Evolutionary conservation across 257 asterid genomes (phyloP).

Genomic region (Solanum pimpinellifolium): DNA sequence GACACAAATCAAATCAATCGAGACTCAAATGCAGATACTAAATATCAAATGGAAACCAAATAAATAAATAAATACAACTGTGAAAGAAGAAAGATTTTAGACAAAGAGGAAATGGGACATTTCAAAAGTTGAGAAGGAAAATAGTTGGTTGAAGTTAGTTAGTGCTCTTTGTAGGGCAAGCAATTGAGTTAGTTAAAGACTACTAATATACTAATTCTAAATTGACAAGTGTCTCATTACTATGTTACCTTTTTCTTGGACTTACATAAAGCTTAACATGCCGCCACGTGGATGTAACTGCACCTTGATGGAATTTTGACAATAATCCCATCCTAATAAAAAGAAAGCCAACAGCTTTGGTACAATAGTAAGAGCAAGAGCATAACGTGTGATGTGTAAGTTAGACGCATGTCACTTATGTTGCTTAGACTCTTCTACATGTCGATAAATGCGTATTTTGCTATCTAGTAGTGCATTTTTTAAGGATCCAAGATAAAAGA

Average conservation of each 20-base stretch:
- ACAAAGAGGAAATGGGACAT: background rate
- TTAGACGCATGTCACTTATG: background rate
- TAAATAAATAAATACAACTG: background rate
- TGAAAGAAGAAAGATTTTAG: background rate
- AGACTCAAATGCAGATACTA: background rate
- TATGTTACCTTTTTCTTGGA: background rate
- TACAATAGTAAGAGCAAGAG: background rate
- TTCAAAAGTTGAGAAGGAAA: background rate
- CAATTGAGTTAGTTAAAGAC: constrained; percentile 11
- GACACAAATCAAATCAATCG: background rate
- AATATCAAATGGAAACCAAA: background rate
- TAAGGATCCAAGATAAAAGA: background rate
- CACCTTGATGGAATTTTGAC: background rate
- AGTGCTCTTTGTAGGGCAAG: background rate
- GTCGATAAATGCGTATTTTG: background rate
- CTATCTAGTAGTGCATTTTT: background rate
- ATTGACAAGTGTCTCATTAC: background rate
- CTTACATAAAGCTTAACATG: background rate
- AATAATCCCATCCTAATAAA: background rate
- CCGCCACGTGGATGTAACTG: background rate
- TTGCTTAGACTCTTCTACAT: background rate
- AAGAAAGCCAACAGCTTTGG: background rate
- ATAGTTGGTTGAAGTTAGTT: background rate
- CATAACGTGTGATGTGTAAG: background rate
- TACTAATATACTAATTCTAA: background rate